phyloP scores from a whole-genome alignment of 257 asterid genomes.

The Solanum pennellii region DNA sequence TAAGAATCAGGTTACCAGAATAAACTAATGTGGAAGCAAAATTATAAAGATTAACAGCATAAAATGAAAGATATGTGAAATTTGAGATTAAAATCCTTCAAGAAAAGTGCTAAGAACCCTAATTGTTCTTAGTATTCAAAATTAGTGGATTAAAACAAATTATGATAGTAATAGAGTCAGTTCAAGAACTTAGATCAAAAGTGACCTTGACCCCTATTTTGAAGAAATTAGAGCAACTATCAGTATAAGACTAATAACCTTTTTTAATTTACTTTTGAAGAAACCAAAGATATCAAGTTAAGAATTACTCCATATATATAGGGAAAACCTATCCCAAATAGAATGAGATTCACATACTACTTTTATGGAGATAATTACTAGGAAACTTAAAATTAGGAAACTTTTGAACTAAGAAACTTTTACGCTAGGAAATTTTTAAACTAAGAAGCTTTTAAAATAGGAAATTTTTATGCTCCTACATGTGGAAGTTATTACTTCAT shows the following conservation, averaged over 20 bases:
- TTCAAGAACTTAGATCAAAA: neutral
- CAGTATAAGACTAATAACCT: neutral
- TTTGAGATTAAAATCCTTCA: neutral
- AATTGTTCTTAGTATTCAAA: neutral
- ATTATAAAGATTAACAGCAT: neutral
- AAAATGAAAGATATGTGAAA: neutral
- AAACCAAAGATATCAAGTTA: no score
- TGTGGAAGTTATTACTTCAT: neutral
- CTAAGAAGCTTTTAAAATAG: neutral
- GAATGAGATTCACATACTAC: neutral
- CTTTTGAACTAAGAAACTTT: neutral
- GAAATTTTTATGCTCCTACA: neutral
- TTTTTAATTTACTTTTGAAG: no score
- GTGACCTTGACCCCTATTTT: neutral
- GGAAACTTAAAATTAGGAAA: neutral
- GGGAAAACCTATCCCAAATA: neutral
- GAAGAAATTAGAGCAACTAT: neutral
- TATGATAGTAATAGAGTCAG: neutral
- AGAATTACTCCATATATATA: neutral
- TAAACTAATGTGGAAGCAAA: neutral
- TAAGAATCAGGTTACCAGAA: neutral
- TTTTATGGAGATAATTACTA: neutral
- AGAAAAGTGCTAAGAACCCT: neutral
- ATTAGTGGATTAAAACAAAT: neutral
- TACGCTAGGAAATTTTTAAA: neutral